Evolutionary conservation across 164 flowering plant species (phyloP).

Genomic region (Malania oleifera): DNA sequence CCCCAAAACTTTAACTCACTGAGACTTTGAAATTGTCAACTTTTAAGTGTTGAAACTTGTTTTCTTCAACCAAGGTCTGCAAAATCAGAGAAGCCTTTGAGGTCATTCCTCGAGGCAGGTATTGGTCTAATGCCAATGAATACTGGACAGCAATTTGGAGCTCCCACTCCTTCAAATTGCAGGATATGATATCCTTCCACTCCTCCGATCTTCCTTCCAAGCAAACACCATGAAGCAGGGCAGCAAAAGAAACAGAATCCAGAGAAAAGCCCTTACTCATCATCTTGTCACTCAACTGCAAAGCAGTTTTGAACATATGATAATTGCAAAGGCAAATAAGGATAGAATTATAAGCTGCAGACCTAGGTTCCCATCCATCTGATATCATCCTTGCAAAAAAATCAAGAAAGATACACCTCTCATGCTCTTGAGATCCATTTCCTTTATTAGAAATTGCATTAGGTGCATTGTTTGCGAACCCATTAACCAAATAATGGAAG

Average conservation of each 20-base stretch:
- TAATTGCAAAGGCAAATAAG: constrained; percentile 59
- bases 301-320: constrained; percentile 53
- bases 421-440: constrained; percentile 23
- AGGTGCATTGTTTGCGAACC: constrained; percentile 30
- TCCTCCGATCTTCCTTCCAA: constrained; percentile 54
- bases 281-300: constrained; percentile 46
- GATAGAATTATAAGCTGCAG: constrained; percentile 56
- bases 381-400: constrained; percentile 41
- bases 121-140: constrained; percentile 40
- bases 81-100: constrained; percentile 51
- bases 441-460: constrained; percentile 8
- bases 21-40: constrained; percentile 12
- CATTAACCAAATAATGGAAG: constrained; percentile 50
- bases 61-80: constrained; percentile 36
- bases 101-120: constrained; percentile 25
- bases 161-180: constrained; percentile 34
- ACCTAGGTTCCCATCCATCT: constrained; percentile 47
- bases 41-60: constrained; percentile 17
- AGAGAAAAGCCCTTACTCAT: constrained; percentile 32
- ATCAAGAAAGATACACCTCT: constrained; percentile 32
- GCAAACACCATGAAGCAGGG: constrained; percentile 60
- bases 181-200: constrained; percentile 45
- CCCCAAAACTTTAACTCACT: constrained; percentile 9
- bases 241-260: constrained; percentile 56
- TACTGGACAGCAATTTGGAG: constrained; percentile 50